Evolutionary conservation across 495 filamentous ascomycete species (phyloP).

Genomic region (Apodospora peruviana): DNA sequence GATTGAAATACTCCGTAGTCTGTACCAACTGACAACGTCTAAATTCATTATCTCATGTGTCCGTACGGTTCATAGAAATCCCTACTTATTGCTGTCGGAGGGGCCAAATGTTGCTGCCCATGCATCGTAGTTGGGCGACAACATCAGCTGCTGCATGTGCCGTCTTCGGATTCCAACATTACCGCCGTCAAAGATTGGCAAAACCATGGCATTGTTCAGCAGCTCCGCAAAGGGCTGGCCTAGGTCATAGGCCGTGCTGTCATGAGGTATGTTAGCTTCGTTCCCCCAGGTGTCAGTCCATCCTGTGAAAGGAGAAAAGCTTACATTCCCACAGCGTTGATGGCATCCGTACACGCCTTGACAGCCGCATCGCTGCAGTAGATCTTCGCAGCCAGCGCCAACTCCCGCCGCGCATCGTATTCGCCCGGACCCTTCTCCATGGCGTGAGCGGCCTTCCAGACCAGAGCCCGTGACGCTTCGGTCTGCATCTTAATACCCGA

Average conservation of each 20-base stretch:
- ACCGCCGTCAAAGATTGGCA: conserved; percentile 52
- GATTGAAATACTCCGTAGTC: too few species aligned
- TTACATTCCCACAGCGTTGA: conserved; percentile 45
- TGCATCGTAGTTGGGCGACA: conserved; percentile 40
- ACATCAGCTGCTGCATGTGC: conserved; percentile 45
- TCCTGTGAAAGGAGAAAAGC: conserved; percentile 2
- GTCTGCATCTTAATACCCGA: conserved; percentile 49
- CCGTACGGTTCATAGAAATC: too few species aligned
- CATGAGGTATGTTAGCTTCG: neutral
- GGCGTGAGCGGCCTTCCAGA: conserved; percentile 45
- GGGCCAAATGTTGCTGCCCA: conserved; percentile 31
- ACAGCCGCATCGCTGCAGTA: conserved; percentile 46
- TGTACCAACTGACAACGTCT: too few species aligned
- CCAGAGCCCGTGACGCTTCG: conserved; percentile 45
- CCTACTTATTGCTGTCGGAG: neutral
- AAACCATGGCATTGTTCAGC: conserved; percentile 41
- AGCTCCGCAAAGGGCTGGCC: conserved; percentile 40
- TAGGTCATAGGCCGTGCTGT: conserved; percentile 37
- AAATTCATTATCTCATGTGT: too few species aligned
- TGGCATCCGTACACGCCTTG: conserved; percentile 41
- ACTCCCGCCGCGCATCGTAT: conserved; percentile 36
- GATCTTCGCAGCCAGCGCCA: conserved; percentile 47
- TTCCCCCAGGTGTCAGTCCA: too few species aligned
- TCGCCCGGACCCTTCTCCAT: conserved; percentile 34
- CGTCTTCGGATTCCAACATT: conserved; percentile 51